Base-by-base conservation (phyloP, 768 basidiomycete genomes). In the Suillus americanus region DNA sequence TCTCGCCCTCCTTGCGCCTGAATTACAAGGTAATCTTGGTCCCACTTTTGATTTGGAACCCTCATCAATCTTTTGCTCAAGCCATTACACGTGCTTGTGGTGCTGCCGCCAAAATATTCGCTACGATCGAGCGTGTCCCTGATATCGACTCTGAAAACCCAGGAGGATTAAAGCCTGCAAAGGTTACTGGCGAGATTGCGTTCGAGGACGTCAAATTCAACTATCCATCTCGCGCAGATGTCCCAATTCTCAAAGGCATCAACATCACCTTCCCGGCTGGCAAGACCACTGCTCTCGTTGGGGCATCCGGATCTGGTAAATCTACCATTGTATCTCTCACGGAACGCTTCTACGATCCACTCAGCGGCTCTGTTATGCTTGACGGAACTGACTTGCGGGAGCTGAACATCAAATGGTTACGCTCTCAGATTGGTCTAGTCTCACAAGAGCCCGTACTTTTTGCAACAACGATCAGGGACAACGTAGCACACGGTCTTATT, bases 21-120 rank as follows among this genome's bases (percentile, higher is more conserved):
- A 87, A 66, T 67, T 85, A 61, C 80, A 78, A 73, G 76, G 78
- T 77, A 60, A 60, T 63, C 37, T 41, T 63, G 20, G n/a, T 6
- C 51, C 12, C 20, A 51, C 33, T 48, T 28, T 54, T 33, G 37
- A 40, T 59, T n/a, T 40, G 18, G 8, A 12, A 45, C 8, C 43
- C 46, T 48, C 14, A 59, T 30, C 20, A 23, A 48, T 30, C 14
- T 14, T 23, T 28, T 50, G 7, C 14, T 33, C 2, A 77, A 73
- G 81, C 83, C 9, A 74, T 87, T 63, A 73, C 80, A 35, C 80
- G 82, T 64, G 86, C 79, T 7, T 78, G 78, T 50, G 82, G 80
- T n/a, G 85, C 86, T 16, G 84, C 83, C n/a, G 82, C 81, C 18
- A 85, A 86, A 70, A 74, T 88, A 25, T 86, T 78, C 72, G 74